Percentiles rank a stretch among this genome's conserved stretches.
These are phyloP conservation scores for Arthrinium phaeospermum DNA, from an alignment of 2,329 filamentous ascomycete species.

Conservation along the genomic window DNA sequence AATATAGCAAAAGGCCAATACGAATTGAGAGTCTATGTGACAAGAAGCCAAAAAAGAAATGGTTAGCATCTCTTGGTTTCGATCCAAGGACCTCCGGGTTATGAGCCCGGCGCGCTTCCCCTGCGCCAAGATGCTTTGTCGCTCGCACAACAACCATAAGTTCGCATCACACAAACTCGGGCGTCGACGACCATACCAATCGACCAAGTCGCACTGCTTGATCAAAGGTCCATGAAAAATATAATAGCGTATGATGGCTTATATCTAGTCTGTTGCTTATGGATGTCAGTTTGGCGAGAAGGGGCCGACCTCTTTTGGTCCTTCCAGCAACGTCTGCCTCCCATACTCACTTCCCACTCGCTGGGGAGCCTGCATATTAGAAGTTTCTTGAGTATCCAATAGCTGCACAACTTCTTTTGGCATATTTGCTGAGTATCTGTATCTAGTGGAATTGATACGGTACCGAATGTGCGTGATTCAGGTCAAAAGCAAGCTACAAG, in stretches of 20 bases:
- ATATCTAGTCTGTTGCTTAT: not conserved
- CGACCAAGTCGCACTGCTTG: not conserved
- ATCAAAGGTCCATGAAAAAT: not conserved
- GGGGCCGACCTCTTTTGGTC: not conserved
- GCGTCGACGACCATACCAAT: not conserved
- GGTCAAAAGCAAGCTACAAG: too few species aligned
- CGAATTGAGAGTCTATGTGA: not conserved
- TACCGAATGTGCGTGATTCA: too few species aligned
- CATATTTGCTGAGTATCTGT: not conserved
- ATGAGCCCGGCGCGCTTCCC: constrained; percentile 40
- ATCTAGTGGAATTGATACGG: too few species aligned
- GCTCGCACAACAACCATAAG: not conserved
- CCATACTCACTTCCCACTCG: not conserved
- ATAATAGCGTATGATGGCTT: not conserved
- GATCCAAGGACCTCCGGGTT: constrained; percentile 39
- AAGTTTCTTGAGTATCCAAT: too few species aligned
- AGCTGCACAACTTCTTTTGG: too few species aligned
- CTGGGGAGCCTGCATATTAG: too few species aligned
- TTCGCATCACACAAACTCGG: not conserved
- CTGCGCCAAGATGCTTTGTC: constrained; percentile 31
- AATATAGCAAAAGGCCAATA: not conserved
- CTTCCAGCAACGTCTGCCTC: not conserved
- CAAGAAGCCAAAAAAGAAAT: not conserved
- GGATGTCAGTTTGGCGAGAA: not conserved
- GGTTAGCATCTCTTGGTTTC: constrained; percentile 35